Base-by-base conservation (phyloP, 2,329 filamentous ascomycete species). In the Amphichorda felina region DNA sequence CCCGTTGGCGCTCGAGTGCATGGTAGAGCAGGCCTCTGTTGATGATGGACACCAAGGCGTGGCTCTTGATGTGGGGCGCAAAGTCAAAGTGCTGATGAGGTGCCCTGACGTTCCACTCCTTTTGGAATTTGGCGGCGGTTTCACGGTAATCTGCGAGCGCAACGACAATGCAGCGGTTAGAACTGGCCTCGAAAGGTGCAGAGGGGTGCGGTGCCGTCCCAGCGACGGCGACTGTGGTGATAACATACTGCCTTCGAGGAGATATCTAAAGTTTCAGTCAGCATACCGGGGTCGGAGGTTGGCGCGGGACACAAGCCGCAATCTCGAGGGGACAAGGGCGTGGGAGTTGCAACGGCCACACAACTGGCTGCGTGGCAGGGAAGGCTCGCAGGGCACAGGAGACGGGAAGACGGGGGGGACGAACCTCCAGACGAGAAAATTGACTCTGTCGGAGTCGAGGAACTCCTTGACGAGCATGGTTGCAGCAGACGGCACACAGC, bases 361-460 rank as follows among this genome's bases (percentile, higher is more conserved):
- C 28, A 17, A n/a, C n/a, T n/a, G 6, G 28, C 9, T 30, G 28
- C 30, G 16, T 30, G 8, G 5, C 24, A 15, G 10, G 16, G 19
- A 18, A 27, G 28, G 14, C 18, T 9, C 24, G 27, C 28, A 31
- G 31, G 21, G 31, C 36, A 37, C 38, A 35, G 38, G 41, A 42
- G 30, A 35, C 33, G 40, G 39, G 36, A 42, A 40, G 36, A 43
- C 36, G 41, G 43, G 37, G 36, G 41, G 43, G 50, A 70, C 75
- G 59, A 66, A 80, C 75, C 73, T 77, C 75, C 75, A 80, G 55
- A 80, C 68, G 56, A 80, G 68, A 66, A 74, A 79, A 64, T 79
- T 80, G 67, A 79, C 64, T 64, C 72, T 68, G 57, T 79, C 68
- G 45, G 72, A 77, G 66, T 77, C 70, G 50, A 80, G 65, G 52